phyloP scores from a whole-genome alignment of 345 rosid species.

The Aquilaria malaccensis region DNA sequence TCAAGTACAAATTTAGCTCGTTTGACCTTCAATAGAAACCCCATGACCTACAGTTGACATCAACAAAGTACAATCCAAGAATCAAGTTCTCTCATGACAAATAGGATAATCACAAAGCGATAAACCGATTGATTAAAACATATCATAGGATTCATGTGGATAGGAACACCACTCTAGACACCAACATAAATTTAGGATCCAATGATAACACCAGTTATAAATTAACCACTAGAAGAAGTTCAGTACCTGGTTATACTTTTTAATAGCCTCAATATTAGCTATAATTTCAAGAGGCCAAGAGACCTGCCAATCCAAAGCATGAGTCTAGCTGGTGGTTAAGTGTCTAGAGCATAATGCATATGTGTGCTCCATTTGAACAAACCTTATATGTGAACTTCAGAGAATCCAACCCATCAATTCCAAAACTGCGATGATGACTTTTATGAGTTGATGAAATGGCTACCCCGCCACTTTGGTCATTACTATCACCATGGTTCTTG shows the following conservation, averaged over 20 bases:
- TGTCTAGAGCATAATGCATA: not conserved
- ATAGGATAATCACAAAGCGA: too few species aligned
- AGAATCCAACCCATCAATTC: conserved; percentile 71
- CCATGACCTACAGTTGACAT: conserved; percentile 64
- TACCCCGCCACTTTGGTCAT: conserved; percentile 42
- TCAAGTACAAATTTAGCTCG: conserved; percentile 94
- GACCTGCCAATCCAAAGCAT: conserved; percentile 40
- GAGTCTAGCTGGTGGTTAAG: conserved; percentile 2
- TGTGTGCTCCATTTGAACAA: conserved; percentile 10
- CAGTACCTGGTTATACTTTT: conserved; percentile 89
- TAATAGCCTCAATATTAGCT: conserved; percentile 80
- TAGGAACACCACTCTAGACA: too few species aligned
- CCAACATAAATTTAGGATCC: too few species aligned
- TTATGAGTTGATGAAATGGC: conserved; percentile 40
- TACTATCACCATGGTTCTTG: conserved; percentile 43
- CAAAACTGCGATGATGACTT: conserved; percentile 43
- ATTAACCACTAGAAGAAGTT: conserved; percentile 15
- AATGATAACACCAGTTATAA: conserved; percentile 10
- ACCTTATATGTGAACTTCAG: conserved; percentile 88
- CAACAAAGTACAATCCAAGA: conserved; percentile 19
- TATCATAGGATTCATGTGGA: too few species aligned
- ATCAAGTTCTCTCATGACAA: conserved; percentile 4
- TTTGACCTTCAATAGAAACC: conserved; percentile 91
- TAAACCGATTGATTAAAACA: too few species aligned
- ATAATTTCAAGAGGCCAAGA: conserved; percentile 99